Conservation (phyloP, 2,329 filamentous ascomycete genomes). For the Aspergillus intermedius region DNA sequence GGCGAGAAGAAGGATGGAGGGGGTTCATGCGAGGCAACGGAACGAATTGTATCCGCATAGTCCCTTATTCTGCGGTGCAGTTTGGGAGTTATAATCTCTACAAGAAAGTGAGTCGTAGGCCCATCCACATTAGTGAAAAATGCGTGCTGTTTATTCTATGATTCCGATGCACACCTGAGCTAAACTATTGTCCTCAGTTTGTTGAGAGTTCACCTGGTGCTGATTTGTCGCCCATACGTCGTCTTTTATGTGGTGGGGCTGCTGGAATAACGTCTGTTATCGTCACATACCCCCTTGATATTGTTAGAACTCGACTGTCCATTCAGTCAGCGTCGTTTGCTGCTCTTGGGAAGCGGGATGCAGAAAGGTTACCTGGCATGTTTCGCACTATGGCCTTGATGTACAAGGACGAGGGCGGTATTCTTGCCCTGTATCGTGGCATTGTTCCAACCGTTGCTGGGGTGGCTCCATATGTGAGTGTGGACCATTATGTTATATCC, state of each 20-base stretch:
- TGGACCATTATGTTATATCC: background rate
- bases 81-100: conserved; percentile 98
- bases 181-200: conserved; percentile 44
- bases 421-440: conserved; percentile 81
- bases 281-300: conserved; percentile 93
- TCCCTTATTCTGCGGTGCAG: conserved; percentile 95
- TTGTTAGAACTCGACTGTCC: conserved; percentile 88
- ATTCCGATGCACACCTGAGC: background rate
- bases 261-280: conserved; percentile 94
- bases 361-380: conserved; percentile 77
- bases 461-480: conserved; percentile 79
- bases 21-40: conserved; percentile 98
- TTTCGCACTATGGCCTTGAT: conserved; percentile 74
- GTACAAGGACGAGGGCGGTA: conserved; percentile 85
- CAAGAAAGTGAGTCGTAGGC: conserved; percentile 62
- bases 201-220: conserved; percentile 70
- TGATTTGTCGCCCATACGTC: conserved; percentile 64
- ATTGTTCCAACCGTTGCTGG: conserved; percentile 91
- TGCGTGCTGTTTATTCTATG: background rate
- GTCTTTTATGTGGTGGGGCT: conserved; percentile 81
- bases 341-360: conserved; percentile 58
- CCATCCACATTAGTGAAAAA: background rate
- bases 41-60: conserved; percentile 96
- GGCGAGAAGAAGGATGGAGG: conserved; percentile 91
- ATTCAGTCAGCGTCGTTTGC: conserved; percentile 97